A percentile compares a stretch with the other conserved stretches of the same genome.
phyloP scores from a whole-genome alignment of 106 monocot species.

The Dendrobium officinale region DNA sequence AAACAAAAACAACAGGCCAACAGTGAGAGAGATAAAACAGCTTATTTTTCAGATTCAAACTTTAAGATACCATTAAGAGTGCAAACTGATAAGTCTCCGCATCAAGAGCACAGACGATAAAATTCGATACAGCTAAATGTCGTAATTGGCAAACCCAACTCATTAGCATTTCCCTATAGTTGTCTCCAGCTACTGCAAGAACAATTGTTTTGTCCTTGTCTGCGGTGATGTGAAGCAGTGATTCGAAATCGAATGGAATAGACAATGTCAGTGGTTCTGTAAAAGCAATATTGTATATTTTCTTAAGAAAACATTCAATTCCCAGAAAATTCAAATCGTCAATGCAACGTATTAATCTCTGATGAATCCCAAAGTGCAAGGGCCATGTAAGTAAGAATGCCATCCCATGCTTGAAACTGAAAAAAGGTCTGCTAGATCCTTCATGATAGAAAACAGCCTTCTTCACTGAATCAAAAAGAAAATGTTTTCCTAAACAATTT shows the following conservation, averaged over 20 bases:
- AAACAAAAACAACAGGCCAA: neutral
- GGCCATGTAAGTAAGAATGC: conserved; percentile 6
- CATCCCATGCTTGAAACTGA: conserved; percentile 3
- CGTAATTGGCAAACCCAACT: conserved; percentile 90
- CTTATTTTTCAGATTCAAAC: neutral
- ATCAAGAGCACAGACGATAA: conserved; percentile 86
- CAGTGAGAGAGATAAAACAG: neutral
- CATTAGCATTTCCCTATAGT: conserved; percentile 95
- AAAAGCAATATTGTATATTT: conserved; percentile 17
- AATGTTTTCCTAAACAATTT: conserved; percentile 33
- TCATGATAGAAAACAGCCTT: conserved; percentile 8
- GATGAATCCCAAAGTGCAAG: conserved; percentile 1
- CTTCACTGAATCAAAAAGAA: conserved; percentile 29
- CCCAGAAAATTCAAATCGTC: conserved; percentile 9
- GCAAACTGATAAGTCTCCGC: conserved; percentile 73
- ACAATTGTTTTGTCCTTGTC: conserved; percentile 72
- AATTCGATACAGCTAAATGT: conserved; percentile 52
- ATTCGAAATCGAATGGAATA: conserved; percentile 52
- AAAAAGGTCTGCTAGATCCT: neutral
- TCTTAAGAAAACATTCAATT: conserved; percentile 6
- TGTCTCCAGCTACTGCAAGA: conserved; percentile 76
- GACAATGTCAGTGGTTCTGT: conserved; percentile 16
- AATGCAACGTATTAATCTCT: conserved; percentile 25
- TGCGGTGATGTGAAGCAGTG: conserved; percentile 46
- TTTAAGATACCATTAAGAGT: conserved; percentile 58